Base-by-base conservation (phyloP, 1,139 yeast species). In the Pneumocystis wakefieldiae region DNA sequence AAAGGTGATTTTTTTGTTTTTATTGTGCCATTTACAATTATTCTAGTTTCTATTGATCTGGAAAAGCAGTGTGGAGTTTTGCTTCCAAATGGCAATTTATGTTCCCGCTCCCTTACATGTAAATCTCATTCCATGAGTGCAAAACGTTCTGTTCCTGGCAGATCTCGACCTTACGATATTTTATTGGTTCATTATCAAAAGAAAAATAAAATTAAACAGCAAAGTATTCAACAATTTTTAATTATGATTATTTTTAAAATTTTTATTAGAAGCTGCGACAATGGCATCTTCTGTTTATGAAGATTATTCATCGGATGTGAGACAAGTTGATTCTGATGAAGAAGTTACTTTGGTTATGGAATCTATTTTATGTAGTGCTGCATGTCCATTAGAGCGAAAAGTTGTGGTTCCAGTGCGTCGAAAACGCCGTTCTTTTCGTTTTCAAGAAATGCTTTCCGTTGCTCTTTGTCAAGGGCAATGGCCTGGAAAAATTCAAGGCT, bases 51-150 rank as follows among this genome's bases (percentile, higher is more conserved):
- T 0, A 95, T 91, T 57, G 96, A 92, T 73, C 95, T 92, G 59
- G 97, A 92, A 72, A 85, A 83, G 68, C 97, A 92, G 74, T 92
- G 98, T 78, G 98, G 98, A 73, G 98, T 92, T 7, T 88, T 91
- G 2, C 76, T 92, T 66, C 90, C 96, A 0, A 86, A 86, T 67
- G 97, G 97, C 12, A 95, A 95, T 0, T 84, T 84, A 70, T 92
- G 98, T 78, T 96, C 97, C 6, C 80, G 98, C 64, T 89, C 97
- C 0, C 78, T 92, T 67, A 92, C 98, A 0, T 92, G 98, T 79
- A 92, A 92, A 73, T 90, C 97, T 0, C 98, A 92, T 74, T 88
- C 97, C 0, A 91, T 92, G 97, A 97, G 97, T 36, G 96, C 97
- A 32, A 92, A 92, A 71, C 81, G 98, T 70, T 92, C 96, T 0